phyloP scores from a whole-genome alignment of 192 early-diverging fungal species.

The Coemansia brasiliensis region DNA sequence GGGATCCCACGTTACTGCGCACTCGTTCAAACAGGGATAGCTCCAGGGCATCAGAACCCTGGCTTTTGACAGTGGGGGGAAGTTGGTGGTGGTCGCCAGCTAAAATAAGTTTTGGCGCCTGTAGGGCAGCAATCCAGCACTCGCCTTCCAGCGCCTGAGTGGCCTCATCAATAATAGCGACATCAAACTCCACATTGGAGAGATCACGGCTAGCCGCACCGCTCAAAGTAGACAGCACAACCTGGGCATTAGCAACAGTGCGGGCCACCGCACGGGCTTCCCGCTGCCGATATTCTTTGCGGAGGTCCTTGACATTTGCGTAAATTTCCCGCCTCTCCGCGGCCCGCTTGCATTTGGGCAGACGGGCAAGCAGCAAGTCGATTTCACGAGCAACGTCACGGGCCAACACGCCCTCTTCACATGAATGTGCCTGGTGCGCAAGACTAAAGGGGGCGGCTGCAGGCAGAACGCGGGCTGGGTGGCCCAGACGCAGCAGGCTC shows the following conservation, averaged over 20 bases:
- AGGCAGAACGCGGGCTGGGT: slow-evolving; percentile 78
- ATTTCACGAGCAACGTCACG: slow-evolving; percentile 77
- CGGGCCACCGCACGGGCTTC: slow-evolving; percentile 67
- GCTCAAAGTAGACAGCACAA: slow-evolving; percentile 79
- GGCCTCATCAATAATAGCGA: slow-evolving; percentile 87
- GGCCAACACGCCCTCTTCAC: slow-evolving; percentile 72
- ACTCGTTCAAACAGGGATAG: slow-evolving; percentile 83
- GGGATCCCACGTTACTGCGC: slow-evolving; percentile 57
- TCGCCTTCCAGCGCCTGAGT: slow-evolving; percentile 83
- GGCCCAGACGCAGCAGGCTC: slow-evolving; percentile 76
- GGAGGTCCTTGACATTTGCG: slow-evolving; percentile 63
- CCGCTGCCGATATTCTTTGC: slow-evolving; percentile 67
- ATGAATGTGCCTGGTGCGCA: slow-evolving; percentile 64
- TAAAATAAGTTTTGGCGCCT: slow-evolving; percentile 70
- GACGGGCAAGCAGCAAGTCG: slow-evolving; percentile 62
- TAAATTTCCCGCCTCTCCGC: slow-evolving; percentile 66
- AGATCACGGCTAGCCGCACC: slow-evolving; percentile 58
- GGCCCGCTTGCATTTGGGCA: slow-evolving; percentile 65
- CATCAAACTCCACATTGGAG: slow-evolving; percentile 67
- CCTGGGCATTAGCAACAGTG: slow-evolving; percentile 60
- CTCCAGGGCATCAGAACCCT: neutral
- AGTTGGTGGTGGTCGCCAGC: slow-evolving; percentile 91
- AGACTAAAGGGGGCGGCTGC: slow-evolving; percentile 68
- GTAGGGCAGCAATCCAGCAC: slow-evolving; percentile 85
- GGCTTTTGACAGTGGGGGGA: slow-evolving; percentile 71